Evolutionary conservation across 345 rosid species (phyloP), one percentile per base, ranked within the genome.

Genomic region (Carallia brachiata): DNA sequence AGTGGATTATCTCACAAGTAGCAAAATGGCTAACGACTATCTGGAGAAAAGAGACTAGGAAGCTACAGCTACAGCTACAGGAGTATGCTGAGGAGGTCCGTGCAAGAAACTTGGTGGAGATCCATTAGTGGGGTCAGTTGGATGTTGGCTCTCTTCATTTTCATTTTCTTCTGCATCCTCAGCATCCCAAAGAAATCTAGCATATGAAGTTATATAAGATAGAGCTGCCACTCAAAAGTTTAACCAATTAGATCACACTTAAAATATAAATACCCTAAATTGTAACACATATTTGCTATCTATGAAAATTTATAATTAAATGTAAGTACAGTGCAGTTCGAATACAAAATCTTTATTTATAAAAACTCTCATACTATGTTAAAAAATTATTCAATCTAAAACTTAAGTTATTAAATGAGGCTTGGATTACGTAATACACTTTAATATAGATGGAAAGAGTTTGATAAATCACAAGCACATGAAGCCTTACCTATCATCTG

Each of bases 101-200:
- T 68, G 68, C 54, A 69, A 67, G 74, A 78, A 67, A 77, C 71
- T 62, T 17, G 78, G 80, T 31, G 77, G 66, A 61, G 71, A 31
- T n/a, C 59, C 6, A 39, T 52, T 56, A 54, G 44, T 67, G 52
- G 12, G 60, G 52, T 70, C 66, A n/a, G 18, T 17, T 66, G 60
- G 64, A 34, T 62, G 66, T 44, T 37, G 60, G 7, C 28, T 23
- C 59, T 65, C 65, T 8, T 52, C 66, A 30, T 6, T 23, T 44
- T 63, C 71, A 4, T 63, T 67, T 6, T 75, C 67, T 47, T 73
- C 78, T 58, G 74, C 83, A 0, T 84, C 91, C 27, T 87, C 91
- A 48, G 70, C 79, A 72, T 88, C 96, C 95, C 92, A 87, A 7
- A 88, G 76, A 72, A 90, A 88, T 63, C 62, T 84, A 34, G 96